Evolutionary conservation across 1,284 basidiomycete genomes (phyloP).

Genomic region (Leccinum fallax): DNA sequence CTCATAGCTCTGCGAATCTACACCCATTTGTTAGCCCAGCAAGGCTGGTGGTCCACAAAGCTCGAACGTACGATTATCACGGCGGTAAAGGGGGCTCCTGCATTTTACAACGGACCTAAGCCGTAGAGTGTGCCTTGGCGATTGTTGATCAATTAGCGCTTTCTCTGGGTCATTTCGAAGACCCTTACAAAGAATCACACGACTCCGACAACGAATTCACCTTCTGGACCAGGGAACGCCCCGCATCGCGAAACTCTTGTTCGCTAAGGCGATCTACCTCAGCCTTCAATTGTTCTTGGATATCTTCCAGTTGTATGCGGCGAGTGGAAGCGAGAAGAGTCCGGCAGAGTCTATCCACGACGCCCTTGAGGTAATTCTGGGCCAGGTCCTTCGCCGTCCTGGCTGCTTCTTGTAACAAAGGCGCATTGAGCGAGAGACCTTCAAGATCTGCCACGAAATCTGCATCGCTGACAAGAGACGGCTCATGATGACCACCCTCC

Average conservation of each 20-base stretch:
- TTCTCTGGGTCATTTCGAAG: not conserved
- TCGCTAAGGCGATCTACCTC: constrained; percentile 23
- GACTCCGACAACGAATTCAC: constrained; percentile 27
- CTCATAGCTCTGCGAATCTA: constrained; percentile 19
- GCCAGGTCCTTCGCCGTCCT: constrained; percentile 25
- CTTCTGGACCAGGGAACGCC: constrained; percentile 25
- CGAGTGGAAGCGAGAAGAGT: constrained; percentile 15
- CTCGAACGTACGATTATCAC: constrained; percentile 8
- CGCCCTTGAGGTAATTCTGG: constrained; percentile 23
- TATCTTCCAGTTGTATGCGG: constrained; percentile 29
- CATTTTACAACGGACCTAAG: constrained; percentile 11
- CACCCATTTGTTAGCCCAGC: not conserved
- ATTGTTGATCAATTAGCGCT: not conserved
- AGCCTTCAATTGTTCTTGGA: constrained; percentile 21
- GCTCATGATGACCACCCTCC: constrained; percentile 19
- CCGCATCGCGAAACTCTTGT: constrained; percentile 18
- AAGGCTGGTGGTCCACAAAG: not conserved
- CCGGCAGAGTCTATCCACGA: constrained; percentile 26
- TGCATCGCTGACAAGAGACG: constrained; percentile 26
- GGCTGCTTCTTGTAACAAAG: constrained; percentile 24
- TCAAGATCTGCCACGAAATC: constrained; percentile 37
- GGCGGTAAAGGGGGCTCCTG: not conserved
- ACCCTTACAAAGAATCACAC: not conserved
- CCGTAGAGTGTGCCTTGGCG: constrained; percentile 20
- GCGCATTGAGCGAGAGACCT: constrained; percentile 9